phyloP scores from a whole-genome alignment of 1,284 basidiomycete genomes.

The Ganoderma meredithae region DNA sequence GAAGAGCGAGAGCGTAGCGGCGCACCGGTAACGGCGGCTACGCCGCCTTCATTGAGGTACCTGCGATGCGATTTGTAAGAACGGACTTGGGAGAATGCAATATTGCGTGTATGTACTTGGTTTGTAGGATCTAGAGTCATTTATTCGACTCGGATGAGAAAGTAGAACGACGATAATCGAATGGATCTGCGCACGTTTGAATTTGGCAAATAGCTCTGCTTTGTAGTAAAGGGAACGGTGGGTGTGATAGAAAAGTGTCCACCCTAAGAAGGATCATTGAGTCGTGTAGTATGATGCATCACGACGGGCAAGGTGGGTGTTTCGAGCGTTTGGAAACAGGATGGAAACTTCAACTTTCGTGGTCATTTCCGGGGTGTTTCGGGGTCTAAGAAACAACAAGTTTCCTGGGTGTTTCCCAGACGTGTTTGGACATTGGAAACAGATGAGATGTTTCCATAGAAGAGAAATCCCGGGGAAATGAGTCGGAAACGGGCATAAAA shows the following conservation, averaged over 20 bases:
- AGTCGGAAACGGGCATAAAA: too few species aligned
- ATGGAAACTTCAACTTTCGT: too few species aligned
- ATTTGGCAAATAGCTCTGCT: conserved; percentile 89
- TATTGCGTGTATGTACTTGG: conserved; percentile 56
- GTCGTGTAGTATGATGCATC: neutral
- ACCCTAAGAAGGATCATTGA: conserved; percentile 54
- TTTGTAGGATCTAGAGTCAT: conserved; percentile 68
- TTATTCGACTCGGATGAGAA: neutral
- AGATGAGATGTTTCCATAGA: too few species aligned
- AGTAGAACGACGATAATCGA: neutral
- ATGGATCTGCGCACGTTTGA: conserved; percentile 68
- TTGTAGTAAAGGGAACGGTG: conserved; percentile 69
- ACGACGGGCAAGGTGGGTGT: too few species aligned
- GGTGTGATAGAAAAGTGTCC: conserved; percentile 91
- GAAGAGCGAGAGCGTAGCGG: neutral
- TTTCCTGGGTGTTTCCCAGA: too few species aligned
- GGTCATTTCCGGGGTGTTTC: too few species aligned
- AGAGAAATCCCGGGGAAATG: too few species aligned
- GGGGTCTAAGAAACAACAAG: too few species aligned
- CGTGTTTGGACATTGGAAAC: too few species aligned
- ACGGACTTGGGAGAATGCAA: neutral
- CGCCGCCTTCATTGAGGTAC: conserved; percentile 84
- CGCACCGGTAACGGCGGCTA: conserved; percentile 79
- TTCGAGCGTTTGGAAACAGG: too few species aligned
- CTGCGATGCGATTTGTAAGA: conserved; percentile 39